Evolutionary conservation across 2,329 filamentous ascomycete genomes (phyloP).

Genomic region (Ophiosphaerella korrae): DNA sequence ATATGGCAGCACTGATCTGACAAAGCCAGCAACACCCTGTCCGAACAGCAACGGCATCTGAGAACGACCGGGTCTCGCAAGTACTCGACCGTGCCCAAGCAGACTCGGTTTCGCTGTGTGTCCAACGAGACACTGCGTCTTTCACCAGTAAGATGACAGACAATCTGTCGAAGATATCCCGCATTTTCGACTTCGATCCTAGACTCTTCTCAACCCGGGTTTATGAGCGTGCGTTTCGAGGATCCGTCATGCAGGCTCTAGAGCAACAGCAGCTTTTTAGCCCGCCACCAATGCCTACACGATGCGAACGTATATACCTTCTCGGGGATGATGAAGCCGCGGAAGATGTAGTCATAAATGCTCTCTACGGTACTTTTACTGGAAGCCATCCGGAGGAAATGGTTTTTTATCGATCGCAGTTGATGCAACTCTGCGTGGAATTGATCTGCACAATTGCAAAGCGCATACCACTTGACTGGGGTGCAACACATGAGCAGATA

Average conservation of each 20-base stretch:
- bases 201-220: constrained; percentile 11
- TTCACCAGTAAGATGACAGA: constrained; percentile 7
- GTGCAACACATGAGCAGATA: neutral
- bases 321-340: neutral
- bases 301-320: neutral
- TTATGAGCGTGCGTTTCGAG: constrained; percentile 9
- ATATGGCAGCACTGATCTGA: neutral
- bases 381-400: neutral
- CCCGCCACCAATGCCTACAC: neutral
- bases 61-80: constrained; percentile 7
- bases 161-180: constrained; percentile 19
- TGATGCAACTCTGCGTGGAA: neutral
- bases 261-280: neutral
- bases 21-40: constrained; percentile 7
- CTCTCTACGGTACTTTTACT: neutral
- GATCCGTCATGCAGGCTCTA: constrained; percentile 8
- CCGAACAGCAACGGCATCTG: constrained; percentile 13
- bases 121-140: constrained; percentile 12
- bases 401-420: neutral
- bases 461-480: neutral
- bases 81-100: constrained; percentile 4
- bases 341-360: neutral
- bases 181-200: constrained; percentile 16
- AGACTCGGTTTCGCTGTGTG: constrained; percentile 15
- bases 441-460: neutral